A percentile compares a stretch with the other conserved stretches of the same genome.
phyloP scores from a whole-genome alignment of 2,329 filamentous ascomycete genomes.

The Daldinia sp. region DNA sequence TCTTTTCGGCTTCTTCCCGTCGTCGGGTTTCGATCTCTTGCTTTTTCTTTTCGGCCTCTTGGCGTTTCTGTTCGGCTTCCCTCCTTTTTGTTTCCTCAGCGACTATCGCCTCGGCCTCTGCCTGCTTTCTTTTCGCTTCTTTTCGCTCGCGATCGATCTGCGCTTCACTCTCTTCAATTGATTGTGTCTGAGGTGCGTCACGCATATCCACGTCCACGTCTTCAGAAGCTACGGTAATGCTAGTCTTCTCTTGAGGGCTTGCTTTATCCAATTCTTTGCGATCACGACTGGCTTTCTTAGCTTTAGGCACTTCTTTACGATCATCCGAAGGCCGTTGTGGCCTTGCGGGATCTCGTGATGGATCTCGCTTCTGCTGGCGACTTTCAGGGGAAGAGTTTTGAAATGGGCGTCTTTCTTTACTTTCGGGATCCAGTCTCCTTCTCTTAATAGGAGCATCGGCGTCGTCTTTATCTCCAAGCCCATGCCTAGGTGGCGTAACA shows the following conservation, averaged over 20 bases:
- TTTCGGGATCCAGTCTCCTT: constrained; percentile 64
- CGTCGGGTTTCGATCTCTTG: constrained; percentile 44
- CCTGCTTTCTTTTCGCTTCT: constrained; percentile 48
- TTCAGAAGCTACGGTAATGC: constrained; percentile 66
- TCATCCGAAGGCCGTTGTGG: constrained; percentile 49
- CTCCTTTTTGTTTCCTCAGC: constrained; percentile 43
- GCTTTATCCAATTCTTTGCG: constrained; percentile 55
- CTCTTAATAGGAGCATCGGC: constrained; percentile 62
- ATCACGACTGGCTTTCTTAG: constrained; percentile 51
- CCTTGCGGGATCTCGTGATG: constrained; percentile 53
- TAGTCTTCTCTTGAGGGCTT: constrained; percentile 54
- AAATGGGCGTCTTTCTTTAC: constrained; percentile 58
- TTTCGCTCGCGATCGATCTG: constrained; percentile 50
- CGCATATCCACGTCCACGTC: constrained; percentile 65
- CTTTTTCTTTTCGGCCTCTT: constrained; percentile 41
- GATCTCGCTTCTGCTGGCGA: constrained; percentile 53
- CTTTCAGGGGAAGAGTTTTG: constrained; percentile 56
- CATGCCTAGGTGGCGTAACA: constrained; percentile 64
- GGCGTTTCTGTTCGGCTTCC: constrained; percentile 44
- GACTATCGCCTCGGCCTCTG: constrained; percentile 43
- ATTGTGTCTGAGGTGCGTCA: constrained; percentile 51
- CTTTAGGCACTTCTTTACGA: constrained; percentile 49
- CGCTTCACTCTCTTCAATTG: constrained; percentile 42
- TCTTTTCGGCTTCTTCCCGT: constrained; percentile 47
- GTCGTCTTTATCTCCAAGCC: constrained; percentile 61